Percentiles rank a stretch among this genome's conserved stretches.
phyloP scores from a whole-genome alignment of 2,329 filamentous ascomycete genomes.

The Neoascochyta sp. region DNA sequence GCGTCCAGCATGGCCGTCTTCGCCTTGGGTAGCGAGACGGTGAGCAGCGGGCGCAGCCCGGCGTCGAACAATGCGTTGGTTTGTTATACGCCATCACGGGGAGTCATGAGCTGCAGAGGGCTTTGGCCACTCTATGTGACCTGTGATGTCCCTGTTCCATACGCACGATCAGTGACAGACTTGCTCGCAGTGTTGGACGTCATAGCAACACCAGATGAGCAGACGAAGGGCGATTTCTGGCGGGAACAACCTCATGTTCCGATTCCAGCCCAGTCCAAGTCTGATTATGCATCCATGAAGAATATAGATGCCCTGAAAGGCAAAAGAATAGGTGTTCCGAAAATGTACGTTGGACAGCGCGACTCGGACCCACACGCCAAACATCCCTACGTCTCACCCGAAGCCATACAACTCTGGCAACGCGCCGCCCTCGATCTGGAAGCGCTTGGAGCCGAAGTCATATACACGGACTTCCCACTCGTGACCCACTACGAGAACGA shows the following conservation, averaged over 20 bases:
- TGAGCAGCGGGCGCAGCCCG: constrained; percentile 55
- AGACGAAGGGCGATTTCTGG: constrained; percentile 52
- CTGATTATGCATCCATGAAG: constrained; percentile 37
- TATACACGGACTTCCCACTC: constrained; percentile 47
- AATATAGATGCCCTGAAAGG: constrained; percentile 38
- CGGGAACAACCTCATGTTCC: constrained; percentile 48
- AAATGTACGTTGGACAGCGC: constrained; percentile 49
- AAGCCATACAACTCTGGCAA: constrained; percentile 39
- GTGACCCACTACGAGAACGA: constrained; percentile 47
- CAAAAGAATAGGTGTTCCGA: constrained; percentile 49
- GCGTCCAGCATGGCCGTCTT: constrained; percentile 52
- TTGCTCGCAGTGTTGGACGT: constrained; percentile 51
- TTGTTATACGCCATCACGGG: constrained; percentile 55
- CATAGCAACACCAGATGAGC: constrained; percentile 44
- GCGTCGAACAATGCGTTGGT: constrained; percentile 56
- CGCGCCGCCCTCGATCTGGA: constrained; percentile 38
- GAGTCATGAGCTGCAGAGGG: constrained; percentile 51
- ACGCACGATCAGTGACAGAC: constrained; percentile 51
- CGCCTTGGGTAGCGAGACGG: constrained; percentile 54
- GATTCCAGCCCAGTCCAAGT: constrained; percentile 38
- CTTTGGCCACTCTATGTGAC: constrained; percentile 56
- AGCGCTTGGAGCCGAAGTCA: constrained; percentile 41
- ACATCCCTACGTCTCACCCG: constrained; percentile 34
- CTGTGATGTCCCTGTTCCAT: constrained; percentile 54
- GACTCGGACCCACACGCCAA: constrained; percentile 32